Percentiles rank a stretch among this genome's conserved stretches.
Conservation (phyloP, 805 yeast genomes). For the Nakazawaea holstii region DNA sequence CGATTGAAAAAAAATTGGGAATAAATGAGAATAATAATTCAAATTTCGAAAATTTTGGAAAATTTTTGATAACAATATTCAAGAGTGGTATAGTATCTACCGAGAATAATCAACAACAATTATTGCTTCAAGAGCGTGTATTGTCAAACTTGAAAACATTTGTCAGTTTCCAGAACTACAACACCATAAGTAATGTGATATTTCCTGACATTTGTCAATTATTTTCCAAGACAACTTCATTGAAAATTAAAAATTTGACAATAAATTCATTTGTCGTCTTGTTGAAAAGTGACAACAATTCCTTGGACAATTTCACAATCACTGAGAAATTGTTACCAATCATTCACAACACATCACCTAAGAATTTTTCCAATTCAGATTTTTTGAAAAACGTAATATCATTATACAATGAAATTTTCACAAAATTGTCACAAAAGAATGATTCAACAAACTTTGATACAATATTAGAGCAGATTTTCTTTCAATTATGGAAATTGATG, state of each 20-base stretch:
- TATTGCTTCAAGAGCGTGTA: constrained; percentile 28
- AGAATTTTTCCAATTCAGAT: constrained; percentile 24
- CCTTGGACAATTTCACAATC: constrained; percentile 63
- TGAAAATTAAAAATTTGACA: constrained; percentile 70
- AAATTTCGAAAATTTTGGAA: constrained; percentile 21
- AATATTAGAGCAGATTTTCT: constrained; percentile 24
- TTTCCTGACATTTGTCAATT: constrained; percentile 67
- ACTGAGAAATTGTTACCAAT: constrained; percentile 80
- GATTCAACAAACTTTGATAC: constrained; percentile 17
- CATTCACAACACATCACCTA: constrained; percentile 33
- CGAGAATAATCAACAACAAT: constrained; percentile 15
- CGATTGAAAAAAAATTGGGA: constrained; percentile 22
- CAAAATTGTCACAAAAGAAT: constrained; percentile 18
- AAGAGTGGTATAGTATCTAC: constrained; percentile 21
- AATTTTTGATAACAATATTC: constrained; percentile 25
- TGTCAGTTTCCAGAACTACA: constrained; percentile 30
- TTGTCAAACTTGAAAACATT: constrained; percentile 21
- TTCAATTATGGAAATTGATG: constrained; percentile 29
- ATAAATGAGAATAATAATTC: constrained; percentile 19
- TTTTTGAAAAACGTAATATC: constrained; percentile 23
- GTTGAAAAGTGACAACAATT: constrained; percentile 43
- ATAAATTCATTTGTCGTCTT: constrained; percentile 54
- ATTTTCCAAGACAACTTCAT: constrained; percentile 79
- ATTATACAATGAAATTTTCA: constrained; percentile 24
- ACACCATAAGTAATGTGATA: constrained; percentile 67